Evolutionary conservation across 164 flowering plant species (phyloP).

Genomic region (Tinospora cordifolia): DNA sequence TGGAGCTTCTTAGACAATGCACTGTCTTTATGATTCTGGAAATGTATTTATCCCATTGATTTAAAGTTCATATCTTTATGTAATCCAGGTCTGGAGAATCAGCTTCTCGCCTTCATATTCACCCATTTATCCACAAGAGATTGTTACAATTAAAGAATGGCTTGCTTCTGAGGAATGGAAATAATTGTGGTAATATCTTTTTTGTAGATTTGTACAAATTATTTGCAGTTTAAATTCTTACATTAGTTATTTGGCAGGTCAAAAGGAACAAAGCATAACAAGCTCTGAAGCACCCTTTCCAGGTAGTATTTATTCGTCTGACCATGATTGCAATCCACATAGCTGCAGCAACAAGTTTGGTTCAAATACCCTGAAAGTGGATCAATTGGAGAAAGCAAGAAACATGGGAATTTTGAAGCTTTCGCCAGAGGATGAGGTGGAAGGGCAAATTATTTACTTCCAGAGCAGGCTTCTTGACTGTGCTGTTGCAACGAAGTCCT

Average conservation of each 20-base stretch:
- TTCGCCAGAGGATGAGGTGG: slow-evolving; percentile 82
- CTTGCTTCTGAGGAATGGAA: slow-evolving; percentile 14
- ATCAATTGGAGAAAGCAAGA: slow-evolving; percentile 43
- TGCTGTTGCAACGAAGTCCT: slow-evolving; percentile 46
- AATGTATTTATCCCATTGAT: not conserved
- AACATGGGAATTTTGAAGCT: slow-evolving; percentile 40
- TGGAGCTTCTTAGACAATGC: not conserved
- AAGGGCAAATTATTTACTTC: slow-evolving; percentile 72
- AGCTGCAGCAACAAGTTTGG: slow-evolving; percentile 17
- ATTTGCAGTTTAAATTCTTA: slow-evolving; percentile 9
- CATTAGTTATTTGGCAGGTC: slow-evolving; percentile 29
- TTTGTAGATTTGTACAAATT: not conserved
- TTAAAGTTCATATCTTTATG: not conserved
- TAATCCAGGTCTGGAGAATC: slow-evolving; percentile 32
- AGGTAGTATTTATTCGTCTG: slow-evolving; percentile 25
- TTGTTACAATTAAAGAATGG: slow-evolving; percentile 32
- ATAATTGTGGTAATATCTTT: slow-evolving; percentile 27
- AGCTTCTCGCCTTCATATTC: slow-evolving; percentile 28
- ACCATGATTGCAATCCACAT: slow-evolving; percentile 18
- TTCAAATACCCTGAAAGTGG: slow-evolving; percentile 24
- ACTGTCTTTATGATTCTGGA: not conserved
- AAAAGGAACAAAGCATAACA: slow-evolving; percentile 19
- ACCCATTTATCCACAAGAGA: slow-evolving; percentile 43
- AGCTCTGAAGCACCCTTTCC: slow-evolving; percentile 22
- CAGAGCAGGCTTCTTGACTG: slow-evolving; percentile 56